Evolutionary conservation across 345 rosid species (phyloP), one percentile per base, ranked within the genome.

Genomic region (Brassica juncea): DNA sequence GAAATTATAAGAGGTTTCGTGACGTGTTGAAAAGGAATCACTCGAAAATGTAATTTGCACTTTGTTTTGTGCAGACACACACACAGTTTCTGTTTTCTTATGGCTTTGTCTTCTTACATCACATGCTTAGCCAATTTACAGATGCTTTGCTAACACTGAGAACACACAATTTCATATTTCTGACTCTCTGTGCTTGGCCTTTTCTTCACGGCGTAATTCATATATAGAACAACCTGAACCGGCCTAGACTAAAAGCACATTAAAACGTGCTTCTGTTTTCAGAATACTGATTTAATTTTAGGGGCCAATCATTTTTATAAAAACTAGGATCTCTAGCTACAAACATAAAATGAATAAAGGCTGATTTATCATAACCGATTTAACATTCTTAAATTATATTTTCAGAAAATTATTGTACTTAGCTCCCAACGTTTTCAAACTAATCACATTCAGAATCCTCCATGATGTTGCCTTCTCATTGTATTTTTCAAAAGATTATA

Each of bases 41-140:
- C 19, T 65, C 7, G 19, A 66, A 72, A 78, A 72, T 78, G 81
- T 78, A 66, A 5, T 9, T 57, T 78, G 77, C 81, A 78, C 71
- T 72, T 57, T 72, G 71, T 37, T 47, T 28, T 65, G 72, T 19
- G 57, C 35, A 34, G 71, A 55, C 71, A 68, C 74, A 23, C 25
- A 77, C 72, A 78, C 35, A 66, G 49, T 65, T 78, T 61, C 49
- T 78, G 72, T 78, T 54, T 72, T 66, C 67, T 58, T 78, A 63
- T 54, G 39, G 70, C 57, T 70, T 35, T 77, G 81, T 77, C 52
- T 21, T 62, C 75, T 77, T 70, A 25, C 64, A 10, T 62, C 75
- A 77, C 80, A 70, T 70, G 75, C 70, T 62, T 62, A 14, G 57
- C 39, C 39, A 32, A 47, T 21, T 35, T 7, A 58, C 30, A 28